phyloP scores from a whole-genome alignment of 148 eudicot genomes.

The Vaccinium myrtillus region DNA sequence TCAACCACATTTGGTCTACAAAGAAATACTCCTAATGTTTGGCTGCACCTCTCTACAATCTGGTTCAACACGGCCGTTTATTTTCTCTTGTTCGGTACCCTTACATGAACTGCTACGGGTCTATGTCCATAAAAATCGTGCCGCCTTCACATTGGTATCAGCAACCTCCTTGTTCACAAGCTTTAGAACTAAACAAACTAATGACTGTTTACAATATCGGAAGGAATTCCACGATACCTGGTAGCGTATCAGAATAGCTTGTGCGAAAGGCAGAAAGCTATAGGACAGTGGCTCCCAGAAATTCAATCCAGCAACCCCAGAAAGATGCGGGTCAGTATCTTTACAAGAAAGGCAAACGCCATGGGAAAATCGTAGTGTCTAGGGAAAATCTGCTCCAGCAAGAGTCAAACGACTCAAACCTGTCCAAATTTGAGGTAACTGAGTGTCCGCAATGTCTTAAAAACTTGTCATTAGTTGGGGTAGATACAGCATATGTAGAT shows the following conservation, averaged over 20 bases:
- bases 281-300: neutral
- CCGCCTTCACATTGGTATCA: neutral
- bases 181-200: neutral
- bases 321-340: neutral
- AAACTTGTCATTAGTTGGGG: too few species aligned
- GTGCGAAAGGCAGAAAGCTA: neutral
- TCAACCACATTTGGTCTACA: neutral
- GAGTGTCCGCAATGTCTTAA: neutral
- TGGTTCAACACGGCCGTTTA: neutral
- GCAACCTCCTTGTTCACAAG: neutral
- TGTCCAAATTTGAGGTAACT: neutral
- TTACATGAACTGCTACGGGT: neutral
- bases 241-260: neutral
- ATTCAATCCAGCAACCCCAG: neutral
- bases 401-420: neutral
- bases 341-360: neutral
- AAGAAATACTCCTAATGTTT: neutral
- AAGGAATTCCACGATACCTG: neutral
- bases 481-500: neutral
- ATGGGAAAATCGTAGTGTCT: neutral
- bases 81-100: neutral
- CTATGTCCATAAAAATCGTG: neutral
- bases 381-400: neutral
- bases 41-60: neutral
- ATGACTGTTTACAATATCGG: neutral